Evolutionary conservation across 805 yeast species (phyloP).

Genomic region (Cyberlindnera sargentensis): DNA sequence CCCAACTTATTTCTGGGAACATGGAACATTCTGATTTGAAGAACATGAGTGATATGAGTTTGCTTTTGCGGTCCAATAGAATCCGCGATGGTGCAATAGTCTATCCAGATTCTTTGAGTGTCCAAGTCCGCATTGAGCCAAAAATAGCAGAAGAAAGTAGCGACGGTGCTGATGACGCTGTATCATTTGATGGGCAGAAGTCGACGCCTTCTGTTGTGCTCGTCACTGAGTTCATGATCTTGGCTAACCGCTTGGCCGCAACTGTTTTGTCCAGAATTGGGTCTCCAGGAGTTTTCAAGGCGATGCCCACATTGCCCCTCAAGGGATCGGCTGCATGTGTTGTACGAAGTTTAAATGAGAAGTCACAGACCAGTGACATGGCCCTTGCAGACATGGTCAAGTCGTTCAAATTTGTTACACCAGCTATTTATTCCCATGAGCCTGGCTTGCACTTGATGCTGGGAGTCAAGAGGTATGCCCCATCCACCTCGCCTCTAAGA

Average conservation of each 20-base stretch:
- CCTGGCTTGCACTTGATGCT: constrained; percentile 53
- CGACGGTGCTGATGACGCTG: constrained; percentile 1
- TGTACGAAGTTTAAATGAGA: constrained; percentile 19
- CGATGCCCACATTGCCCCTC: constrained; percentile 18
- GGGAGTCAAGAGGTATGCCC: constrained; percentile 56
- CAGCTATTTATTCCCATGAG: constrained; percentile 42
- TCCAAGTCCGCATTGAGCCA: constrained; percentile 12
- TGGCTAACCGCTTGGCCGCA: constrained; percentile 62
- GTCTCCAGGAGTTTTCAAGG: constrained; percentile 46
- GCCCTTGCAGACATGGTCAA: constrained; percentile 34
- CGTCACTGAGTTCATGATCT: constrained; percentile 81
- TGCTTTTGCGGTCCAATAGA: constrained; percentile 26
- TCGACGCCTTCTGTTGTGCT: constrained; percentile 47
- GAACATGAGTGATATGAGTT: constrained; percentile 28
- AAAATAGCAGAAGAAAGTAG: constrained; percentile 1
- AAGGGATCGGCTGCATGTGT: constrained; percentile 22
- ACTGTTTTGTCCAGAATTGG: constrained; percentile 33
- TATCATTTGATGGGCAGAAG: constrained; percentile 18
- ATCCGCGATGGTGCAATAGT: constrained; percentile 31
- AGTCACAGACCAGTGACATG: constrained; percentile 7
- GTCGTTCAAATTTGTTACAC: constrained; percentile 39
- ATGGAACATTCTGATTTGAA: constrained; percentile 29
- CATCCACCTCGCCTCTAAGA: constrained; percentile 86
- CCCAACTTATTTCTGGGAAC: constrained; percentile 4
- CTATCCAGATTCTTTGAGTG: constrained; percentile 30